A percentile compares a stretch with the other conserved stretches of the same genome.
These are phyloP conservation scores for Rosa hybrid DNA, from an alignment of 331 rosid species.

Conservation along the genomic window DNA sequence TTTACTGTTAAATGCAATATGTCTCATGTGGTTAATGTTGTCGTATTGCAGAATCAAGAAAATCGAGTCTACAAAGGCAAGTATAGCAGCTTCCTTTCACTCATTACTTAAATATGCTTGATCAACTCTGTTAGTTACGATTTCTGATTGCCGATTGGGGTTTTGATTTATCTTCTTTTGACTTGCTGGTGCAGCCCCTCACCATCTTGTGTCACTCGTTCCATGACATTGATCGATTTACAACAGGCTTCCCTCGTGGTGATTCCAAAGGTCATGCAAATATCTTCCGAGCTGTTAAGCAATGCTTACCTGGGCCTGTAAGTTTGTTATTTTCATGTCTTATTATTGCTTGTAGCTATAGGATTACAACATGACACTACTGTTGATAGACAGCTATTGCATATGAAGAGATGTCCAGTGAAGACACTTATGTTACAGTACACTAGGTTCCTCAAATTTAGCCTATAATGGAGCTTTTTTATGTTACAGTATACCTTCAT, in stretches of 20 bases:
- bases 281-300: constrained; percentile 80
- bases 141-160: not conserved
- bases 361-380: not conserved
- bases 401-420: not conserved
- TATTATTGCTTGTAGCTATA: constrained; percentile 4
- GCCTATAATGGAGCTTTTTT: constrained; percentile 30
- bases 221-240: constrained; percentile 82
- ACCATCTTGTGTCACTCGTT: constrained; percentile 92
- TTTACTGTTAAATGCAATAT: not conserved
- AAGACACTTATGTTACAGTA: not conserved
- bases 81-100: constrained; percentile 23
- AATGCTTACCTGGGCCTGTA: constrained; percentile 95
- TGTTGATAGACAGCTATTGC: not conserved
- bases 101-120: constrained; percentile 13
- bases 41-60: constrained; percentile 84
- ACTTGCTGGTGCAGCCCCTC: constrained; percentile 67
- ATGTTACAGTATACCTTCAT: constrained; percentile 88
- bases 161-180: not conserved
- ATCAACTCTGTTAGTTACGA: not conserved
- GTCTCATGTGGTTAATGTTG: not conserved
- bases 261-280: constrained; percentile 86
- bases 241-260: constrained; percentile 86
- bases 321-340: constrained; percentile 43
- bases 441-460: constrained; percentile 3
- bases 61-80: constrained; percentile 76